Evolutionary conservation across 176 grass and related monocot species (phyloP).

Genomic region (Cocos nucifera): DNA sequence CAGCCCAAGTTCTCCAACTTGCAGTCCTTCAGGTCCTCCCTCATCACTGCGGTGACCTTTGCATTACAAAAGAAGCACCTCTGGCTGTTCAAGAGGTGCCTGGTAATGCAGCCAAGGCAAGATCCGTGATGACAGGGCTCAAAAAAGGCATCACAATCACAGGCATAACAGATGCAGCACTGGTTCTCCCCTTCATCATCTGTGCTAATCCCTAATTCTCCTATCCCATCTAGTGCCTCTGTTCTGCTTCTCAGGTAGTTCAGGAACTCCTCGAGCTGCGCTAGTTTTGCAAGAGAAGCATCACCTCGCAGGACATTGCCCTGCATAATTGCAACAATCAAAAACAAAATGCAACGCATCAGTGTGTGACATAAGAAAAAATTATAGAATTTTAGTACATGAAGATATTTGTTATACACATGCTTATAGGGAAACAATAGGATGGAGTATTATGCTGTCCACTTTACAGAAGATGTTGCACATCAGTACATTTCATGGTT

Average conservation of each 20-base stretch:
- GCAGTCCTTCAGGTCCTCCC: constrained; percentile 12
- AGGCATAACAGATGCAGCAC: constrained; percentile 82
- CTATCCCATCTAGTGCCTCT: constrained; percentile 9
- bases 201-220: not conserved
- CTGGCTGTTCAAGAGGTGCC: constrained; percentile 77
- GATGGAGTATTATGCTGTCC: too few species aligned
- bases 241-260: constrained; percentile 39
- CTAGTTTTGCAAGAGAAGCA: constrained; percentile 44
- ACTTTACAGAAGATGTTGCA: too few species aligned
- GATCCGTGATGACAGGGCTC: constrained; percentile 71
- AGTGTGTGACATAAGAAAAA: too few species aligned
- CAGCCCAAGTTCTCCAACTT: not conserved
- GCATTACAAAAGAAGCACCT: constrained; percentile 91
- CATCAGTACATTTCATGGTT: too few species aligned
- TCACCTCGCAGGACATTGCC: constrained; percentile 57
- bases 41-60: constrained; percentile 44
- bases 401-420: too few species aligned
- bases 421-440: too few species aligned
- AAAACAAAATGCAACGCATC: too few species aligned
- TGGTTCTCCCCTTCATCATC: constrained; percentile 44
- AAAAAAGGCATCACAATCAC: constrained; percentile 58
- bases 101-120: constrained; percentile 71
- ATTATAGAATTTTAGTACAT: too few species aligned
- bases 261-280: constrained; percentile 59
- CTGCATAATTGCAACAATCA: constrained; percentile 24